Conservation (phyloP, 2,329 filamentous ascomycete species). For the Aspergillus caelatus region DNA sequence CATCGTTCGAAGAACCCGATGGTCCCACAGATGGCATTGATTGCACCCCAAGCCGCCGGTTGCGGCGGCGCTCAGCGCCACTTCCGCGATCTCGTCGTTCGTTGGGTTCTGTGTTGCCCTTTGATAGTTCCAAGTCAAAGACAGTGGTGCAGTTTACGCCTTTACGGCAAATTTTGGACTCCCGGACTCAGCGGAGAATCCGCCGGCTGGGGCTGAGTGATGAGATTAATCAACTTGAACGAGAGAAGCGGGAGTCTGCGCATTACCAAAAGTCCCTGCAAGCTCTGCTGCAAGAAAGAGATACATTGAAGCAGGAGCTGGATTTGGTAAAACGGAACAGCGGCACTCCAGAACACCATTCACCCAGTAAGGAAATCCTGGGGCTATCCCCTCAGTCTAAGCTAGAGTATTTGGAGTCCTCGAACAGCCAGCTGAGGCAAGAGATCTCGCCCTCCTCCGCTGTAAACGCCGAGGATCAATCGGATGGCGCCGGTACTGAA, state of each 20-base stretch:
- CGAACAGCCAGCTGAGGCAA: slow-evolving; percentile 24
- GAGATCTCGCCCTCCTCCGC: slow-evolving; percentile 21
- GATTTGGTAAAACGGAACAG: slow-evolving; percentile 19
- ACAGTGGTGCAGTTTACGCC: slow-evolving; percentile 49
- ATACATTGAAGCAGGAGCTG: slow-evolving; percentile 32
- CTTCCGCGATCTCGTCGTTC: slow-evolving; percentile 24
- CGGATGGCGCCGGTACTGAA: slow-evolving; percentile 10
- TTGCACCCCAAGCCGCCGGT: slow-evolving; percentile 30
- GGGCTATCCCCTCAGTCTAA: slow-evolving; percentile 22
- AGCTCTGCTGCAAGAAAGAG: slow-evolving; percentile 29
- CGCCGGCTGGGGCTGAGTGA: slow-evolving; percentile 49
- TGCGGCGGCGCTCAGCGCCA: slow-evolving; percentile 41
- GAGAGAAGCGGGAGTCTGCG: slow-evolving; percentile 38
- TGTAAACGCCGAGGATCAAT: slow-evolving; percentile 4
- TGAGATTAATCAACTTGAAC: slow-evolving; percentile 48
- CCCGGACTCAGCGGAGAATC: slow-evolving; percentile 47
- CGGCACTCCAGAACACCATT: slow-evolving; percentile 7
- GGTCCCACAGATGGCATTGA: slow-evolving; percentile 22
- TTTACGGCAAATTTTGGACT: slow-evolving; percentile 46
- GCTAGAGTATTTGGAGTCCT: slow-evolving; percentile 23
- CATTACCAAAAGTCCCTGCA: slow-evolving; percentile 30
- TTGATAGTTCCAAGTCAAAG: slow-evolving; percentile 23
- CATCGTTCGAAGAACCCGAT: slow-evolving; percentile 36
- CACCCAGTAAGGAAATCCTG: slow-evolving; percentile 18
- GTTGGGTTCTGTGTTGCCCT: slow-evolving; percentile 25